phyloP scores from a whole-genome alignment of 179 eudicot species.

The Sideroxylon spinosum region DNA sequence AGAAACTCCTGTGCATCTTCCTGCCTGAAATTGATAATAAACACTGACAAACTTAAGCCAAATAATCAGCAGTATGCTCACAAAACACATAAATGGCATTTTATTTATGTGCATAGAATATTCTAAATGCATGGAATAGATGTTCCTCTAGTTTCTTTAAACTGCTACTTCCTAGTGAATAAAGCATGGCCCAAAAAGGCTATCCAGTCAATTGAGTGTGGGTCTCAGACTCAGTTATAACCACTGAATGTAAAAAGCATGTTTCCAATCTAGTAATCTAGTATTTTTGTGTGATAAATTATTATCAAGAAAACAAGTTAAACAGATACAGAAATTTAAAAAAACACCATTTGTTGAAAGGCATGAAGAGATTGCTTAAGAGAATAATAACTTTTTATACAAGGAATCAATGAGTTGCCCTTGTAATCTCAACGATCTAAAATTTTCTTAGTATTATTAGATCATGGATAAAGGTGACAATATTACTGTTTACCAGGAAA shows the following conservation, averaged over 20 bases:
- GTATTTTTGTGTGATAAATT: not conserved
- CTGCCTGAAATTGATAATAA: constrained; percentile 48
- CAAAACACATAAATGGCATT: not conserved
- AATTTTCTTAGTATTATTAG: not conserved
- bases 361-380: not conserved
- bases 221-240: not conserved
- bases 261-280: not conserved
- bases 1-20: constrained; percentile 96
- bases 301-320: not conserved
- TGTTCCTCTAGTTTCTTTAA: not conserved
- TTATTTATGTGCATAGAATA: not conserved
- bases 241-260: not conserved
- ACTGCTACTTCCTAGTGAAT: constrained; percentile 5
- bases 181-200: not conserved
- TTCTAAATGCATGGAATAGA: not conserved
- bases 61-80: not conserved
- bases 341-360: not conserved
- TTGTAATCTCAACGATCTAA: constrained; percentile 2
- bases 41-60: not conserved
- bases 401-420: not conserved
- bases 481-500: not conserved
- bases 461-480: constrained; percentile 10
- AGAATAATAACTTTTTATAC: not conserved
- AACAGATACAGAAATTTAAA: not conserved
- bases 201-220: not conserved